These are phyloP conservation scores for Penicillium macrosclerotiorum DNA, from an alignment of 495 filamentous ascomycete species.

Conservation along the genomic window DNA sequence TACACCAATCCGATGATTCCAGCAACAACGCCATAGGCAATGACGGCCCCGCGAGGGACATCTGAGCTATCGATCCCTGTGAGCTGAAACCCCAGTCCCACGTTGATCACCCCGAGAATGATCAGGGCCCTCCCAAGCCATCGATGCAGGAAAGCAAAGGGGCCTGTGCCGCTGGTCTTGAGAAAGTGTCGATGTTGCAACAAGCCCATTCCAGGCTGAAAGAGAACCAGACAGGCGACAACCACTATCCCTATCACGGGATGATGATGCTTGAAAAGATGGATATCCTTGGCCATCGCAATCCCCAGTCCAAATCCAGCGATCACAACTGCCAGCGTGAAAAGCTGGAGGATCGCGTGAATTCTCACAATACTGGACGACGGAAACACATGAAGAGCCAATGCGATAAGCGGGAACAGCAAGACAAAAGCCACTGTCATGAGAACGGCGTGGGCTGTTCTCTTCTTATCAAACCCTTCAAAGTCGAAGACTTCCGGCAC, in stretches of 20 bases:
- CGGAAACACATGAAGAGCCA: constrained; percentile 43
- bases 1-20: constrained; percentile 52
- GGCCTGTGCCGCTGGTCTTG: constrained; percentile 48
- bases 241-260: constrained; percentile 57
- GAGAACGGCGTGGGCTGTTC: constrained; percentile 43
- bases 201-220: constrained; percentile 65
- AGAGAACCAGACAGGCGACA: constrained; percentile 52
- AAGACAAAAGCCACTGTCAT: constrained; percentile 42
- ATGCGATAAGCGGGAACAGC: constrained; percentile 53
- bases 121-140: constrained; percentile 69
- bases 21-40: constrained; percentile 60
- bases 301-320: constrained; percentile 64
- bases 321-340: constrained; percentile 54
- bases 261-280: constrained; percentile 29
- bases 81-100: constrained; percentile 64
- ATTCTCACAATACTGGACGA: constrained; percentile 33
- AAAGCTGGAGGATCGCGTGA: constrained; percentile 59
- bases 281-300: constrained; percentile 35
- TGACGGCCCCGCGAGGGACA: constrained; percentile 39
- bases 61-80: constrained; percentile 9
- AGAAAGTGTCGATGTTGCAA: constrained; percentile 59
- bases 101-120: constrained; percentile 65
- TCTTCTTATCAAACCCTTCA: constrained; percentile 17
- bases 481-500: constrained; percentile 1
- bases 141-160: constrained; percentile 60